Conservation (phyloP, 495 filamentous ascomycete species). For the Friedmanniomyces simplex region DNA sequence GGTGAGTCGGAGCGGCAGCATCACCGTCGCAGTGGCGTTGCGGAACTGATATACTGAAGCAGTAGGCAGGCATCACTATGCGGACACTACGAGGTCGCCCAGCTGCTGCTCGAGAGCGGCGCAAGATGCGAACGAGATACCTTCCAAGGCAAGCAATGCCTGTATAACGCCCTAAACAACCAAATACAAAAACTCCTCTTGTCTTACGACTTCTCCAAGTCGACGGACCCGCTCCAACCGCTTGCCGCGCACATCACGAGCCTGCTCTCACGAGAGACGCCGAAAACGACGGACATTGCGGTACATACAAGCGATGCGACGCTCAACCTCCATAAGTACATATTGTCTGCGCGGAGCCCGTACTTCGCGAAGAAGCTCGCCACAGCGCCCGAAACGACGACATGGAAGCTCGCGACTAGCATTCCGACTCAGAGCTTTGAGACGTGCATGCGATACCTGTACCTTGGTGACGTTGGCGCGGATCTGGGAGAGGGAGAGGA, state of each 20-base stretch:
- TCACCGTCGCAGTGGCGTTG: neutral
- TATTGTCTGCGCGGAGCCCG: conserved; percentile 75
- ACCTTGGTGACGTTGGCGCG: conserved; percentile 71
- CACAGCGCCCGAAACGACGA: conserved; percentile 51
- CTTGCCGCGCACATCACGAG: conserved; percentile 79
- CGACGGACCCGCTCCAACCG: conserved; percentile 78
- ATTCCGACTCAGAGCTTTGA: conserved; percentile 70
- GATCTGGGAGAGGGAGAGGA: conserved; percentile 49
- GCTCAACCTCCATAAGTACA: conserved; percentile 78
- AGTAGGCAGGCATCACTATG: conserved; percentile 77
- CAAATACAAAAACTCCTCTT: conserved; percentile 83
- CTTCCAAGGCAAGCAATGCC: conserved; percentile 85
- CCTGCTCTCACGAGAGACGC: conserved; percentile 56
- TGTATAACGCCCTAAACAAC: conserved; percentile 93
- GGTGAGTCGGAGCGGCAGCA: conserved; percentile 42
- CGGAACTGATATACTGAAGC: conserved; percentile 19
- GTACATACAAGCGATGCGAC: conserved; percentile 49
- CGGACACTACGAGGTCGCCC: conserved; percentile 84
- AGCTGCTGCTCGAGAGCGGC: conserved; percentile 73
- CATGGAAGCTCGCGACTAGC: conserved; percentile 60
- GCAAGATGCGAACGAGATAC: conserved; percentile 91
- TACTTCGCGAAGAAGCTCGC: conserved; percentile 73
- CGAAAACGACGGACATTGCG: conserved; percentile 72
- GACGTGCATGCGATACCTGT: conserved; percentile 74
- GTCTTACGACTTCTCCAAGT: conserved; percentile 90